Base-by-base conservation (phyloP, 495 filamentous ascomycete species). In the Rhypophila decipiens region DNA sequence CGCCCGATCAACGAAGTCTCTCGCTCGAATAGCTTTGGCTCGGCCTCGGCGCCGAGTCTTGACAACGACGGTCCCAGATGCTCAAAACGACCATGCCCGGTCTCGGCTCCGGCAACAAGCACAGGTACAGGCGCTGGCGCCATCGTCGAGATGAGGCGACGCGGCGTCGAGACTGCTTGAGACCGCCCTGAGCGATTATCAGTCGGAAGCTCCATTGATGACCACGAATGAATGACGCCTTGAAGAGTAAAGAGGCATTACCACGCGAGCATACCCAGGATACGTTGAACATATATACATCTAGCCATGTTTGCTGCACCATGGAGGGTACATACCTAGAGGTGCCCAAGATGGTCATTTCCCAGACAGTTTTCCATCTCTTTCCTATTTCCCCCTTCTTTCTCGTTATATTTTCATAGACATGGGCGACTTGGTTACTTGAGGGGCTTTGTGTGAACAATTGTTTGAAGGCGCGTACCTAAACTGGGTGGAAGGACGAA, bases 1-100 rank as follows among this genome's bases (percentile, higher is more conserved):
- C 61, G 75, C 22, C 60, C 65, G 22, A 61, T 68, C 37, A 63
- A 66, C 10, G 72, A 77, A 46, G 73, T 77, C 46, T 70, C 73
- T 12, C 57, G 68, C 35, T 69, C 72, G 5, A 61, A 67, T 17
- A 74, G 71, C 45, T 70, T 77, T 49, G 67, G 69, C 20, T 41
- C 49, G 31, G 46, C 50, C 19, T 36, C 18, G 1, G 31, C 53
- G 15, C 24, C 47, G 5, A 24, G 39, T n/a, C 27, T 23, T 13
- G 49, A 53, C 2, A 23, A 21, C 29, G 50, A 55, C 13, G 47
- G 29, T 8, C 18, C 45, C 7, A 45, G 53, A 8, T 39, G 27
- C 13, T 13, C 24, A 22, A 56, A 56, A 33, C 45, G 53, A 38
- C 36, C 42, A 15, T 44, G 53, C 29, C 53, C 53, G 20, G 34